Percentiles rank a stretch among this genome's conserved stretches.
These are phyloP conservation scores for Fusarium anthophilum DNA, from an alignment of 2,329 filamentous ascomycete species.

Conservation along the genomic window DNA sequence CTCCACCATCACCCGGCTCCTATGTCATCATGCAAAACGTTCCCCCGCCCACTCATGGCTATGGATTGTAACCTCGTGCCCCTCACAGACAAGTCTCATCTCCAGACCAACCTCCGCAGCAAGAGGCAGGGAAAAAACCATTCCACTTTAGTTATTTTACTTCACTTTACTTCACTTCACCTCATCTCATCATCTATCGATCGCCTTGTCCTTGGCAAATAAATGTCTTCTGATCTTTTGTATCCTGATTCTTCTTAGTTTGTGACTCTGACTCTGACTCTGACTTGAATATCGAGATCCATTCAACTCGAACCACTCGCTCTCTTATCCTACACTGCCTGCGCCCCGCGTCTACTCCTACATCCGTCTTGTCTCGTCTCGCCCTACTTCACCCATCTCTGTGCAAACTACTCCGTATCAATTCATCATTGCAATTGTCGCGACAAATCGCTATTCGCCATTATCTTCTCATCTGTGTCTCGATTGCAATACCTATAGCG, in stretches of 20 bases:
- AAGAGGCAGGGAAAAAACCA: slow-evolving; percentile 17
- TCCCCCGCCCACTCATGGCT: slow-evolving; percentile 26
- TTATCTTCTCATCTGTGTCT: background rate
- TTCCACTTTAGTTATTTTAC: slow-evolving; percentile 9
- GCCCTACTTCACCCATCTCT: background rate
- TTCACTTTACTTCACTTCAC: background rate
- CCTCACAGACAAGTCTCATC: slow-evolving; percentile 23
- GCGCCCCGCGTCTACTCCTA: background rate
- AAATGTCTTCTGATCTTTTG: slow-evolving; percentile 15
- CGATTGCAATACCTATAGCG: background rate
- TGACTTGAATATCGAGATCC: slow-evolving; percentile 1
- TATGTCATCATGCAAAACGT: slow-evolving; percentile 36
- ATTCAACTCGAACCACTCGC: background rate
- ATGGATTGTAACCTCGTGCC: slow-evolving; percentile 31
- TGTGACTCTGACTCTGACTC: slow-evolving; percentile 7
- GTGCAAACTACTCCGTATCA: slow-evolving; percentile 4
- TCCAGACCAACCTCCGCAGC: slow-evolving; percentile 31
- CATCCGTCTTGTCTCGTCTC: background rate
- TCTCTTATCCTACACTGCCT: slow-evolving; percentile 1
- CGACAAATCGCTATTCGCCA: slow-evolving; percentile 1
- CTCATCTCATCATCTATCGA: slow-evolving; percentile 19
- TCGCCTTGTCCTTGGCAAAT: slow-evolving; percentile 21
- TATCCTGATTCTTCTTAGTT: slow-evolving; percentile 14
- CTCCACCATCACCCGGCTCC: slow-evolving; percentile 22
- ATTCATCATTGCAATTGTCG: slow-evolving; percentile 15